These are phyloP conservation scores for Porphyrellus cyaneotinctus DNA, from an alignment of 768 basidiomycete genomes.

Conservation along the genomic window DNA sequence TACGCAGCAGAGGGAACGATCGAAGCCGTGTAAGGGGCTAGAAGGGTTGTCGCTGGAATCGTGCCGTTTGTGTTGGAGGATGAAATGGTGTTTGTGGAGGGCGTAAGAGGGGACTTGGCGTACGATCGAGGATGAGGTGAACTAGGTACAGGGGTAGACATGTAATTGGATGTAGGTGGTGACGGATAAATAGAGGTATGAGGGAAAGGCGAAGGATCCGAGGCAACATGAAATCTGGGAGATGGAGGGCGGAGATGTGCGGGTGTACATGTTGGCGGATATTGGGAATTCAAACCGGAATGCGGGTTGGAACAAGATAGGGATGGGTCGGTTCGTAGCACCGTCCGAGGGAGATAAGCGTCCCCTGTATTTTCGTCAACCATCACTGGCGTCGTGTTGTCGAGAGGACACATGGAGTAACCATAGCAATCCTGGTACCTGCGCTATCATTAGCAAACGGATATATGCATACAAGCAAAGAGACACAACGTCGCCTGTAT, in stretches of 20 bases:
- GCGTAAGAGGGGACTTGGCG: conserved; percentile 30
- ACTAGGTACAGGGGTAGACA: conserved; percentile 19
- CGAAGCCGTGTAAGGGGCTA: conserved; percentile 61
- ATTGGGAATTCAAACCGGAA: conserved; percentile 1
- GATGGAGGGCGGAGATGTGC: conserved; percentile 30
- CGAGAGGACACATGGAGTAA: conserved; percentile 27
- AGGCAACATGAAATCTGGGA: conserved; percentile 23
- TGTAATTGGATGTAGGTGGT: conserved; percentile 24
- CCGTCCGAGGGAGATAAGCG: conserved; percentile 19
- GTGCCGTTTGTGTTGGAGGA: conserved; percentile 48
- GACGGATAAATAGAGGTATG: conserved; percentile 23
- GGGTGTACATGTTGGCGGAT: conserved; percentile 17
- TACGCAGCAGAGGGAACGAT: conserved; percentile 68
- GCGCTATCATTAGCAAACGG: conserved; percentile 16
- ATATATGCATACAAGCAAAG: conserved; percentile 9
- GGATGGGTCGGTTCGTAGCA: conserved; percentile 17
- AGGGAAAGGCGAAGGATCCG: conserved; percentile 19
- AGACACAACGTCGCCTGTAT: conserved; percentile 12
- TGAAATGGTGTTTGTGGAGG: conserved; percentile 37
- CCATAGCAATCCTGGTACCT: conserved; percentile 29
- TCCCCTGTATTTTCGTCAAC: conserved; percentile 28
- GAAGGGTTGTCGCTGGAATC: conserved; percentile 50
- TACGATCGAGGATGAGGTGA: conserved; percentile 16
- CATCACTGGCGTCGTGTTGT: conserved; percentile 33
- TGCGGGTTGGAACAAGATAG: conserved; percentile 9